Base-by-base conservation (phyloP, 106 monocot species). In the Hemerocallis citrina region DNA sequence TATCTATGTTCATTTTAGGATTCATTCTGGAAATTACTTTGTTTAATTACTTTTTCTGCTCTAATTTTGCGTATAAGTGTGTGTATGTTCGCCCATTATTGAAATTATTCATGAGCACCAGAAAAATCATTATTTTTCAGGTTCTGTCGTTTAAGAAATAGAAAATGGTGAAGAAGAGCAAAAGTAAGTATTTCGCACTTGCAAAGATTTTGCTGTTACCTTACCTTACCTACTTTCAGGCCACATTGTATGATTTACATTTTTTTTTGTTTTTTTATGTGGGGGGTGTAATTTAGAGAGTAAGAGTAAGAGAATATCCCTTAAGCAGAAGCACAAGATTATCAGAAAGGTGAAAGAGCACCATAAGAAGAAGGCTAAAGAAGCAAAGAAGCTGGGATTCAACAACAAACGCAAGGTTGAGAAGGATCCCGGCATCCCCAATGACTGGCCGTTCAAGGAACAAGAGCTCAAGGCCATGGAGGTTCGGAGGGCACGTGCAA, bases 371-470 rank as follows among this genome's bases (percentile, higher is more conserved):
- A 87, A 90, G 72, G 91, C 80, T 2, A 84, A 87, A 63, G 81
- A 86, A 31, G 81, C 85, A 2, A 83, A 84, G 65, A 91, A 84
- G 81, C 82, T 91, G 12, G 90, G 79, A 3, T 15, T 71, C 24
- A 71, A 77, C 41, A 43, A 59, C 41, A 85, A 69, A 48, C 71
- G 49, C 39, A 98, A 88, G 82, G 91, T 88, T 12, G 96, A 98
- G 79, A 98, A 98, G 64, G 96, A 98, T 58, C 96, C 96, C 0
- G 91, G 96, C 6, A 98, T 98, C 29, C 96, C 96, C 51, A 91
- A 91, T 82, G 91, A 98, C 39, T 98, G 96, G 96, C 96, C 87
- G 60, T 98, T 98, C 59, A 98, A 88, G 84, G 96, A 91, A 38
- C 84, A 96, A 66, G 96, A 98, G 41, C 83, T 98, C 36, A 87